These are phyloP conservation scores for Strobilomyces confusus DNA, from an alignment of 768 basidiomycete genomes.

Conservation along the genomic window DNA sequence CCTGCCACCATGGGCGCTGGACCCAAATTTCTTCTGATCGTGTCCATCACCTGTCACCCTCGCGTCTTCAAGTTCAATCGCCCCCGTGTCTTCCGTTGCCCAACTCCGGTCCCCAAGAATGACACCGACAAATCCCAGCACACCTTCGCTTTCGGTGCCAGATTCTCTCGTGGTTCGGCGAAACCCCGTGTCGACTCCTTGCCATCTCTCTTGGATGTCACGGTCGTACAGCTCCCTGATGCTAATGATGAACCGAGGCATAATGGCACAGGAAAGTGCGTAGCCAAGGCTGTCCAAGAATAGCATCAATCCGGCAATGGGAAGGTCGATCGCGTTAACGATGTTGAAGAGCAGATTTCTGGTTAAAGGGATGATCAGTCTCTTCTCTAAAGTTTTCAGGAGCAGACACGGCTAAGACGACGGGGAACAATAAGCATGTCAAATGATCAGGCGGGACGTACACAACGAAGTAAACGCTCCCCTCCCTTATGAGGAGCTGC, in stretches of 20 bases:
- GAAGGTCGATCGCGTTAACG: neutral
- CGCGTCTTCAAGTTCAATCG: neutral
- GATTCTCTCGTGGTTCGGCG: neutral
- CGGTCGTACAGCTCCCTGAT: slow-evolving; percentile 8
- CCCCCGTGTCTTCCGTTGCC: neutral
- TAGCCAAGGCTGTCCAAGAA: neutral
- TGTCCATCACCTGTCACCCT: neutral
- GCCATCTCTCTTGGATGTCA: neutral
- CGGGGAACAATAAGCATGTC: no score
- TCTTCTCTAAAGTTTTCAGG: neutral
- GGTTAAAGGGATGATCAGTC: neutral
- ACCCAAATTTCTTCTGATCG: neutral
- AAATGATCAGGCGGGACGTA: neutral
- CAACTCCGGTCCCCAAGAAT: no score
- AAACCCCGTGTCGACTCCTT: slow-evolving; percentile 13
- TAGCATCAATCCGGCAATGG: neutral
- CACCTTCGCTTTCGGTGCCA: neutral
- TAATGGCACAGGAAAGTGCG: neutral
- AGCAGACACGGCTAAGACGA: neutral
- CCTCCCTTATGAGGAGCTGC: slow-evolving; percentile 7
- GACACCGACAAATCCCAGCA: no score
- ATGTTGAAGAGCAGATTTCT: slow-evolving; percentile 10
- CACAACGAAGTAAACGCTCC: slow-evolving; percentile 14
- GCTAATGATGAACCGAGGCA: slow-evolving; percentile 16
- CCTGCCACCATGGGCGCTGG: neutral